Conservation (phyloP, 148 eudicot species). For the Vaccinium darrowii region DNA sequence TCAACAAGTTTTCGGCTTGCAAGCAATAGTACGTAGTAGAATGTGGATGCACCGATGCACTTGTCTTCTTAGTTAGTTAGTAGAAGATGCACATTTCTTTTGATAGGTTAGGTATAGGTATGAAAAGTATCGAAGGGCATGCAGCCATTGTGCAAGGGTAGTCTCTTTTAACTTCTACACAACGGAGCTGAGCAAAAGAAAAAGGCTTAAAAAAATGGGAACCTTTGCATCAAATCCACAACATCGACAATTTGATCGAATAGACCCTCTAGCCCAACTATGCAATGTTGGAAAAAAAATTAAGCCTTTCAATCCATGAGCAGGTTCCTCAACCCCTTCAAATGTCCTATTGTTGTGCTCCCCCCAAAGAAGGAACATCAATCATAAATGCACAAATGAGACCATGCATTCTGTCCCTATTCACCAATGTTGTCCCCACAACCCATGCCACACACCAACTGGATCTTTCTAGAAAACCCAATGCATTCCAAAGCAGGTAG, state of each 20-base stretch:
- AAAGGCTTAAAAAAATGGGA: background rate
- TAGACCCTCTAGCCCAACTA: background rate
- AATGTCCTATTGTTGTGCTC: background rate
- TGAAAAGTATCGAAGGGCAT: background rate
- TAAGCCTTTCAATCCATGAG: background rate
- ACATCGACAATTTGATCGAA: background rate
- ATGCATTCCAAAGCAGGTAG: background rate
- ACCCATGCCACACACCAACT: background rate
- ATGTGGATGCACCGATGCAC: constrained; percentile 25
- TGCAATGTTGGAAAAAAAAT: background rate
- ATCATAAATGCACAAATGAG: background rate
- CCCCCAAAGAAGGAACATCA: background rate
- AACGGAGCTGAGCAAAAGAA: background rate
- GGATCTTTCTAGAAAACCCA: background rate
- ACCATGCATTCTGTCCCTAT: background rate
- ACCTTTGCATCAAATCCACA: background rate
- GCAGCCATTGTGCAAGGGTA: background rate
- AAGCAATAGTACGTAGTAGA: constrained; percentile 25
- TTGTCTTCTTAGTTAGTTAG: constrained; percentile 12
- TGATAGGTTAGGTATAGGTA: background rate
- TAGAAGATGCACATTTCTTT: constrained; percentile 10
- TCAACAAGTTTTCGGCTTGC: constrained; percentile 35
- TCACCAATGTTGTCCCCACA: background rate
- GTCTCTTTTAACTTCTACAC: background rate
- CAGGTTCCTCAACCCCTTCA: background rate